Evolutionary conservation across 352 stramenopile species (phyloP).

Genomic region (Pythium grandisporangium): DNA sequence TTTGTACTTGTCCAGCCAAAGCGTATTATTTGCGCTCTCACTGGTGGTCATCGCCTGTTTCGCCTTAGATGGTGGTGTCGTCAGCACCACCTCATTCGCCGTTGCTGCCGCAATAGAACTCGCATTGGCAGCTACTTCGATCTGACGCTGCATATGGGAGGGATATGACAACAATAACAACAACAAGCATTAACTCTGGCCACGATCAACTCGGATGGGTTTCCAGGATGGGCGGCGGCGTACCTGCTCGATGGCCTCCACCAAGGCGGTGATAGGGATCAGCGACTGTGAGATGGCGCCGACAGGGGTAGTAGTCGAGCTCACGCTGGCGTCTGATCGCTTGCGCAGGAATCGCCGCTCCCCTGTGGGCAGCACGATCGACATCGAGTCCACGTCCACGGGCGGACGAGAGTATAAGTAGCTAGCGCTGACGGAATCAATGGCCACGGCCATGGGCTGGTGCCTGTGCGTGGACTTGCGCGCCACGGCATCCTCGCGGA

Average conservation of each 20-base stretch:
- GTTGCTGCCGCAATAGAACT: no score
- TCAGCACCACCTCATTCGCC: no score
- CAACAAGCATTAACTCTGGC: not conserved
- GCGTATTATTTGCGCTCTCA: slow-evolving; percentile 15
- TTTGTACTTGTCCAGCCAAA: slow-evolving; percentile 98
- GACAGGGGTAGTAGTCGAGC: no score
- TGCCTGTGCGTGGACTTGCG: no score
- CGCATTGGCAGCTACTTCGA: slow-evolving; percentile 39
- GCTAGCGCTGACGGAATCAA: slow-evolving; percentile 23
- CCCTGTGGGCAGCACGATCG: slow-evolving; percentile 40
- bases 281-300: slow-evolving; percentile 18
- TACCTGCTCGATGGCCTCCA: slow-evolving; percentile 49
- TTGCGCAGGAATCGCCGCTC: slow-evolving; percentile 61
- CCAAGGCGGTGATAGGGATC: slow-evolving; percentile 39
- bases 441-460: slow-evolving; percentile 17
- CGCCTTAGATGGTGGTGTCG: not conserved
- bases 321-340: slow-evolving; percentile 16
- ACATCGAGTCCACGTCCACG: slow-evolving; percentile 48
- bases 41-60: not conserved
- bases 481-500: slow-evolving; percentile 13
- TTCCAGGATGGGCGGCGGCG: not conserved
- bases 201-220: no score
- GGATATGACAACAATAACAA: not conserved
- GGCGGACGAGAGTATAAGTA: slow-evolving; percentile 56
- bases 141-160: slow-evolving; percentile 43